These are phyloP conservation scores for Pichia cabralensis DNA, from an alignment of 805 yeast genomes.

Conservation along the genomic window DNA sequence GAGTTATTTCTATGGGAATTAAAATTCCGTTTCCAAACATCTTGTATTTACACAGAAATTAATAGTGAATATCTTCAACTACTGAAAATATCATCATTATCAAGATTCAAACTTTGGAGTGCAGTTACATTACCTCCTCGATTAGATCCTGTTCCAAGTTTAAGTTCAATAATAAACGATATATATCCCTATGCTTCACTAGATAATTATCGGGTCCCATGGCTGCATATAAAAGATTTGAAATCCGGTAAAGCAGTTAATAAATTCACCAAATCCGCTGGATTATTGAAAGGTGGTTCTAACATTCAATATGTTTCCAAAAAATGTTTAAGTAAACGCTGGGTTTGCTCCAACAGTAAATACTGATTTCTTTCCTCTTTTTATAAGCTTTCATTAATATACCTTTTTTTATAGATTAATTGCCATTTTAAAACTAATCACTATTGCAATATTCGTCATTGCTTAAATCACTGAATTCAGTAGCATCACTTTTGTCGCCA, in stretches of 20 bases:
- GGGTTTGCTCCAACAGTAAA: constrained; percentile 1
- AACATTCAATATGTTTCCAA: constrained; percentile 10
- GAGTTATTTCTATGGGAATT: constrained; percentile 3
- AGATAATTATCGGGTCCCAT: constrained; percentile 6
- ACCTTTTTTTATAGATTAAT: no score
- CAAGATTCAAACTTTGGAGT: constrained; percentile 43
- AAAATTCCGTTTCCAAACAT: neutral
- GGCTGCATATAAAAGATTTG: constrained; percentile 8
- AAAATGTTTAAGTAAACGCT: constrained; percentile 6
- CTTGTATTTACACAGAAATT: neutral
- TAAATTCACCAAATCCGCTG: constrained; percentile 2
- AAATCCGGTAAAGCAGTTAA: constrained; percentile 6
- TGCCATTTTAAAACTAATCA: no score
- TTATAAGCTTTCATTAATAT: neutral
- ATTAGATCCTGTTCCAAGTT: constrained; percentile 22
- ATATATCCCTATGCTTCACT: constrained; percentile 2
- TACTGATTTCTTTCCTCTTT: no score
- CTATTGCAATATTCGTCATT: no score
- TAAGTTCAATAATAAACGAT: constrained; percentile 1
- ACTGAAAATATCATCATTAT: constrained; percentile 30
- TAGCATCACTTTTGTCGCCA: no score
- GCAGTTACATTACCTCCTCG: constrained; percentile 44
- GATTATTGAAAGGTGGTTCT: constrained; percentile 3
- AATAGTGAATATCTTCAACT: constrained; percentile 3
- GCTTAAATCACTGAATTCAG: no score